Percentiles rank a stretch among this genome's conserved stretches.
Conservation (phyloP, 345 rosid genomes). For the Ailanthus altissimus region DNA sequence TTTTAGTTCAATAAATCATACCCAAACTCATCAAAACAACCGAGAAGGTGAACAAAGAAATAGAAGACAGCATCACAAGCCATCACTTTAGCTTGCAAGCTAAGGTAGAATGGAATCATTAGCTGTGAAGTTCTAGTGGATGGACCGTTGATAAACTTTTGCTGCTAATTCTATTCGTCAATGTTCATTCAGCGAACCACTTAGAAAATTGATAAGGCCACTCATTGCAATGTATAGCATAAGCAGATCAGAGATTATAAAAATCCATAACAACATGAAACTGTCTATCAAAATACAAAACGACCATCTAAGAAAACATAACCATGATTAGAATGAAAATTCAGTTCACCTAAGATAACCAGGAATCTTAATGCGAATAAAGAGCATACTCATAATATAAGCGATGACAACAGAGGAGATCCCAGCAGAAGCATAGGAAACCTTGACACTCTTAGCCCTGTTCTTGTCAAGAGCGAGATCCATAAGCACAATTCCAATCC, state of each 20-base stretch:
- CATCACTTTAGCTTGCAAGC: not conserved
- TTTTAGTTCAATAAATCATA: not conserved
- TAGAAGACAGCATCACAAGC: not conserved
- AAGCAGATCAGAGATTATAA: not conserved
- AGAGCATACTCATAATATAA: constrained; percentile 92
- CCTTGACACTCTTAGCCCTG: constrained; percentile 77
- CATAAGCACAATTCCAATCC: constrained; percentile 75
- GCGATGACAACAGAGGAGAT: constrained; percentile 65
- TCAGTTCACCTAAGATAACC: constrained; percentile 67
- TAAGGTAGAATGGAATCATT: not conserved
- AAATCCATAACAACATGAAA: not conserved
- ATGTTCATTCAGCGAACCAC: not conserved
- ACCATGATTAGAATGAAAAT: not conserved
- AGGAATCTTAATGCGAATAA: constrained; percentile 97
- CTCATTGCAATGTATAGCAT: not conserved
- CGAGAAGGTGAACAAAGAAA: not conserved
- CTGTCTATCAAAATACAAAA: not conserved
- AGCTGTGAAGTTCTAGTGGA: no score
- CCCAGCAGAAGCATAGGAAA: constrained; percentile 81
- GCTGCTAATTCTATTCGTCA: no score
- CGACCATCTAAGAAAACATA: not conserved
- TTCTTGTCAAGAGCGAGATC: constrained; percentile 90
- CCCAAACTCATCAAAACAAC: not conserved
- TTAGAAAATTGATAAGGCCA: not conserved
- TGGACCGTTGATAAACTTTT: no score